These are phyloP conservation scores for Apiospora arundinis DNA, from an alignment of 2,329 filamentous ascomycete genomes.

Conservation along the genomic window DNA sequence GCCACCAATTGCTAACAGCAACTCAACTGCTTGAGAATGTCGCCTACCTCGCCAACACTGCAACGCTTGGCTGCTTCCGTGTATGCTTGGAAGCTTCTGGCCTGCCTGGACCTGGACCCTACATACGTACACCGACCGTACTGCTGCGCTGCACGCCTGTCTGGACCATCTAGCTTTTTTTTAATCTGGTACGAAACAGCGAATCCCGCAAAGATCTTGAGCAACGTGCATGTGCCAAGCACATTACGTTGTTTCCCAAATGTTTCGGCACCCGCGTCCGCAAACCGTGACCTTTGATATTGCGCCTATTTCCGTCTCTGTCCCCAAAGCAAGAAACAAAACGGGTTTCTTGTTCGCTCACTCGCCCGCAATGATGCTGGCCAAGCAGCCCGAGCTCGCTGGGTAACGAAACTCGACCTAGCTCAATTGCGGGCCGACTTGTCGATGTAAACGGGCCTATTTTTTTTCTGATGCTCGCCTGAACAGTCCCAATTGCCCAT, in stretches of 20 bases:
- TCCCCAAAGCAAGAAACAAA: not conserved
- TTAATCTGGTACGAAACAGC: not conserved
- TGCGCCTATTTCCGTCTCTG: not conserved
- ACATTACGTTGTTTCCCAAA: constrained; percentile 8
- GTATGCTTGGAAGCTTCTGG: not conserved
- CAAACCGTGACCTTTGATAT: not conserved
- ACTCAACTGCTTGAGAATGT: not conserved
- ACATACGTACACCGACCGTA: not conserved
- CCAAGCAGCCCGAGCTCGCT: constrained; percentile 16
- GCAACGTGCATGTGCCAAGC: constrained; percentile 19
- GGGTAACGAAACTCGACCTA: constrained; percentile 8
- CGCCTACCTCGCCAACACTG: not conserved
- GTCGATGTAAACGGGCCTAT: constrained; percentile 19
- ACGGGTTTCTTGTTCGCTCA: not conserved
- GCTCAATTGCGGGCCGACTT: constrained; percentile 20
- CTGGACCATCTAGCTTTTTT: not conserved
- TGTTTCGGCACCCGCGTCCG: not conserved
- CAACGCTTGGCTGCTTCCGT: constrained; percentile 3
- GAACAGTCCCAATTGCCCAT: not conserved
- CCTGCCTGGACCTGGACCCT: not conserved
- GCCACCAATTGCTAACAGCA: not conserved
- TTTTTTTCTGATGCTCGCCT: constrained; percentile 10
- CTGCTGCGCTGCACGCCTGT: not conserved
- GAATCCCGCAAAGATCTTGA: constrained; percentile 8
- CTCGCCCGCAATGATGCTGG: not conserved